phyloP scores from a whole-genome alignment of 2,329 filamentous ascomycete species.

The Penicillium janthinellum region DNA sequence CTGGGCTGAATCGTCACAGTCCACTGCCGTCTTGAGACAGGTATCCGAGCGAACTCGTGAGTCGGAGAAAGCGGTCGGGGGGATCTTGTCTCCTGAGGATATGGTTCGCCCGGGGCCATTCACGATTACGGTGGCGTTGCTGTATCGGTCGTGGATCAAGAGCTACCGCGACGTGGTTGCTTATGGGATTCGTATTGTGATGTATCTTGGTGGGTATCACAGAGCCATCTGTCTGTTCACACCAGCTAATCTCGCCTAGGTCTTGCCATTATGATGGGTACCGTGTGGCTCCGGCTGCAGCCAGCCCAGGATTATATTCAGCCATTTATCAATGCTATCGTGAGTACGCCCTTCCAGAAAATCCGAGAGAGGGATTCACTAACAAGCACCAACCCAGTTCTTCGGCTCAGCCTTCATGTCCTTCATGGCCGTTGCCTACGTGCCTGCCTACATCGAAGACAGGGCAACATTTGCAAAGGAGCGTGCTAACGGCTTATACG shows the following conservation, averaged over 20 bases:
- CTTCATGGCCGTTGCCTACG: conserved; percentile 83
- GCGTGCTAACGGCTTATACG: conserved; percentile 78
- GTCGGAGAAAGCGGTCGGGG: conserved; percentile 29
- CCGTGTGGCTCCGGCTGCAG: conserved; percentile 75
- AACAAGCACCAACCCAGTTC: conserved; percentile 47
- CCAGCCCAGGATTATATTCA: conserved; percentile 73
- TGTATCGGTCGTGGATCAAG: conserved; percentile 81
- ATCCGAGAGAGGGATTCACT: background rate
- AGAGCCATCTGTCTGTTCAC: conserved; percentile 10
- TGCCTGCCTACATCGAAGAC: conserved; percentile 81
- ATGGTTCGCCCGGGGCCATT: conserved; percentile 47
- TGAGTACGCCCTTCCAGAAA: conserved; percentile 30
- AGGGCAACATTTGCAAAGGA: conserved; percentile 73
- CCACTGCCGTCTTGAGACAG: conserved; percentile 34
- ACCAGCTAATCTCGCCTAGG: conserved; percentile 38
- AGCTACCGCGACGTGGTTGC: conserved; percentile 80
- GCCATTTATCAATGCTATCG: conserved; percentile 78
- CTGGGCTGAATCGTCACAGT: conserved; percentile 57
- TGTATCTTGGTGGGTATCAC: conserved; percentile 66
- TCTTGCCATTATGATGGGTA: conserved; percentile 84
- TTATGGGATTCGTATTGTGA: conserved; percentile 78
- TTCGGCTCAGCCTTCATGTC: conserved; percentile 75
- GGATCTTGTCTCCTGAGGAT: conserved; percentile 20
- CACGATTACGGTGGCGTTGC: conserved; percentile 62
- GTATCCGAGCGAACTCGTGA: conserved; percentile 23